These are phyloP conservation scores for Lolium rigidum DNA, from an alignment of 176 grass and related monocot genomes.

Conservation along the genomic window DNA sequence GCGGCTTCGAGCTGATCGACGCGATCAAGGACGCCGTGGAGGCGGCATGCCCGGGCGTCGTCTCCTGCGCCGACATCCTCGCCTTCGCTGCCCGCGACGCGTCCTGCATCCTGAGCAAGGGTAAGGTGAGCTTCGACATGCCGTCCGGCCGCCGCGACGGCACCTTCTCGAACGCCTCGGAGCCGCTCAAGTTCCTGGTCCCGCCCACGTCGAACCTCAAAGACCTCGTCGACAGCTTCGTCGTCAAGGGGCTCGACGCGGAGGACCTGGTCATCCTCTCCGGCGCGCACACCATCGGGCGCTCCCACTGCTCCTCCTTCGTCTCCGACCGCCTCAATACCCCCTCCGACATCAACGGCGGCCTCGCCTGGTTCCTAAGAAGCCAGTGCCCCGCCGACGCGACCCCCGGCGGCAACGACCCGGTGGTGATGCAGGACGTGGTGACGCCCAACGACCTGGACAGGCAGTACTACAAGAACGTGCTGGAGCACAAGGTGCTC, in stretches of 20 bases:
- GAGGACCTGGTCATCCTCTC: conserved; percentile 57
- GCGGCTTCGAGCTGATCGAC: conserved; percentile 25
- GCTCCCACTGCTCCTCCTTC: conserved; percentile 61
- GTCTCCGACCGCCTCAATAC: not conserved
- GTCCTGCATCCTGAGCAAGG: conserved; percentile 6
- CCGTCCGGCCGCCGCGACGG: conserved; percentile 14
- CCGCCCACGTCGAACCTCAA: conserved; percentile 20
- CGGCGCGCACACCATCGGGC: conserved; percentile 51
- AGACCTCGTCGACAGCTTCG: conserved; percentile 8
- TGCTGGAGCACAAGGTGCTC: not conserved
- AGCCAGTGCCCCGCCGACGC: conserved; percentile 9
- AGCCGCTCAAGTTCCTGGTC: conserved; percentile 29
- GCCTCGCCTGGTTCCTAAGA: not conserved
- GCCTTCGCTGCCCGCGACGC: not conserved
- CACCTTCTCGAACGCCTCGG: conserved; percentile 33
- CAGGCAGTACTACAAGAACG: conserved; percentile 20
- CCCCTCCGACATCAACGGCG: conserved; percentile 5
- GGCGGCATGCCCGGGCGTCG: not conserved
- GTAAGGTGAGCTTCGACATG: not conserved
- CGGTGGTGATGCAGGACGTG: not conserved
- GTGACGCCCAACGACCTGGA: conserved; percentile 14
- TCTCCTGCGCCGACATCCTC: conserved; percentile 9
- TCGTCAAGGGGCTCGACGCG: not conserved
- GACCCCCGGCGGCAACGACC: not conserved
- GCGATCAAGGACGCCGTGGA: conserved; percentile 7